These are phyloP conservation scores for Sonneratia alba DNA, from an alignment of 345 rosid species.

Conservation along the genomic window DNA sequence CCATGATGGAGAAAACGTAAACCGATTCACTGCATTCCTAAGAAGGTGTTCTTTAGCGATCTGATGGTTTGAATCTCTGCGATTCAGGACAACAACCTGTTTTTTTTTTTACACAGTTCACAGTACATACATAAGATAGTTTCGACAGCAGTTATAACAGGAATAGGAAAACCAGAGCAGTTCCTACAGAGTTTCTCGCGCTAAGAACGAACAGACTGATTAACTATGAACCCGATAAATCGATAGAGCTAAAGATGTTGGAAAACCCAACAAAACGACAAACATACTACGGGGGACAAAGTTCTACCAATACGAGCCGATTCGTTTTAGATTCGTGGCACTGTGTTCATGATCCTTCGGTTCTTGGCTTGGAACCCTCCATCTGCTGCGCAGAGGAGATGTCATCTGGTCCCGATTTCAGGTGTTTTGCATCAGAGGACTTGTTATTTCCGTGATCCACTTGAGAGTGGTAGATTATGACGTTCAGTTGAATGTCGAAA, in stretches of 20 bases:
- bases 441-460: neutral
- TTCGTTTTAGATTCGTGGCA: neutral
- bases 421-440: neutral
- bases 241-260: neutral
- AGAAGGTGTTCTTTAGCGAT: no score
- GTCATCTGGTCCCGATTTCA: neutral
- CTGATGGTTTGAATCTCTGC: no score
- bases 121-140: neutral
- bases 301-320: neutral
- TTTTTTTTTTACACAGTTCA: no score
- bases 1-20: no score
- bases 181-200: neutral
- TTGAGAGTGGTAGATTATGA: conserved; percentile 27
- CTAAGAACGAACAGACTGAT: neutral
- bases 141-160: no score
- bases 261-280: no score
- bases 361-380: neutral
- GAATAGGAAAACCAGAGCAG: no score
- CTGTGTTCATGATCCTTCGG: neutral
- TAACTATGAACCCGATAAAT: neutral
- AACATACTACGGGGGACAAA: neutral
- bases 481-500: conserved; percentile 21
- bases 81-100: no score
- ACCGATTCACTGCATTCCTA: no score
- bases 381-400: neutral